Conservation (phyloP, 1,284 basidiomycete genomes). For the Boletus sp. region DNA sequence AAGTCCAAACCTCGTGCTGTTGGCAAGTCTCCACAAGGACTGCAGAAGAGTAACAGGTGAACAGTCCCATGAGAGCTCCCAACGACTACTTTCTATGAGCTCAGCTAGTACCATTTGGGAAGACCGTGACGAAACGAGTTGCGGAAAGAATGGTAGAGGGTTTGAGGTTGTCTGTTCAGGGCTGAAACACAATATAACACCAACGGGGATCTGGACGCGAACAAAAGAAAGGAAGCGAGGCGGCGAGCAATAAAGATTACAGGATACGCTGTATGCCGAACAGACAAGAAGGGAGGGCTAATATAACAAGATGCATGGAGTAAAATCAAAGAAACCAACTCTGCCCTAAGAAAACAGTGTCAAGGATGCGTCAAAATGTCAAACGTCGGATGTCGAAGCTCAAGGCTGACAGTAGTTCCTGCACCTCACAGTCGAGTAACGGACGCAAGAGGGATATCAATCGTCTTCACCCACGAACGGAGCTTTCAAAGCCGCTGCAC, state of each 20-base stretch:
- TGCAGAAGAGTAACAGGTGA: background rate
- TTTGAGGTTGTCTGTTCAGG: background rate
- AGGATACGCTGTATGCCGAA: slow-evolving; percentile 8
- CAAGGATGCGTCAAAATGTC: background rate
- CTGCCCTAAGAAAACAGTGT: background rate
- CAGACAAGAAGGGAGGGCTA: slow-evolving; percentile 4
- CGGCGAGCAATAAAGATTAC: slow-evolving; percentile 9
- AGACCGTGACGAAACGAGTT: background rate
- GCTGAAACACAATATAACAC: background rate
- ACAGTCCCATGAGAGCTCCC: slow-evolving; percentile 3
- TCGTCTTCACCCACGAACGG: slow-evolving; percentile 1
- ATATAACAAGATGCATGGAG: slow-evolving; percentile 2
- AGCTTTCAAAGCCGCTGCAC: slow-evolving; percentile 20
- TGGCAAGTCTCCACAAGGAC: slow-evolving; percentile 6
- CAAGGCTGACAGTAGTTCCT: background rate
- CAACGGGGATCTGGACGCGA: background rate
- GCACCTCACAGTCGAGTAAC: background rate
- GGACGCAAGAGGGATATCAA: slow-evolving; percentile 2
- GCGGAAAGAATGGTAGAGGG: too few species aligned
- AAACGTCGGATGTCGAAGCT: background rate
- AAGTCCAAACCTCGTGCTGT: slow-evolving; percentile 1
- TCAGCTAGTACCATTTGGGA: slow-evolving; percentile 10
- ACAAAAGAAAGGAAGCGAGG: background rate
- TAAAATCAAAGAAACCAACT: slow-evolving; percentile 11
- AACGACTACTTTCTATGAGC: slow-evolving; percentile 6